Percentiles rank a stretch among this genome's conserved stretches.
These are phyloP conservation scores for Lecanicillium sp. DNA, from an alignment of 2,329 filamentous ascomycete genomes.

Conservation along the genomic window DNA sequence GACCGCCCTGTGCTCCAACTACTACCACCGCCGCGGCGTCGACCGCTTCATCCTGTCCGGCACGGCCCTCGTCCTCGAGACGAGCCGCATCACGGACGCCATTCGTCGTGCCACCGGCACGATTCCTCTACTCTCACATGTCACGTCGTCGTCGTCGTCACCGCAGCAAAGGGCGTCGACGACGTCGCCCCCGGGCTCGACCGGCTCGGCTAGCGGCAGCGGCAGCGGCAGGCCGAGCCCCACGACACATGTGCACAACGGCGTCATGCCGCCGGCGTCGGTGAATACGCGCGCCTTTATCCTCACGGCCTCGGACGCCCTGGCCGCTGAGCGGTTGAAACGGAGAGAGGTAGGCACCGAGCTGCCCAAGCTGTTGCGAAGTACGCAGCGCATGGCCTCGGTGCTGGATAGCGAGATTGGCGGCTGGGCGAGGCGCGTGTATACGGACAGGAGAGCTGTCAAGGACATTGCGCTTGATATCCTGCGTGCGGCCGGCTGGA, in stretches of 20 bases:
- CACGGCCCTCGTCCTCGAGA: constrained; percentile 7
- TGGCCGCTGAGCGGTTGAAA: constrained; percentile 4
- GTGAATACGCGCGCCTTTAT: constrained; percentile 7
- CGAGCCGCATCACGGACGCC: constrained; percentile 6
- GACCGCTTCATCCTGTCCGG: constrained; percentile 9
- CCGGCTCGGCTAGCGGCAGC: neutral
- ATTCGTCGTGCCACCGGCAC: constrained; percentile 7
- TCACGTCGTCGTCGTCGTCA: constrained; percentile 1
- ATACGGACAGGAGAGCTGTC: constrained; percentile 8
- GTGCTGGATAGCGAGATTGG: constrained; percentile 9
- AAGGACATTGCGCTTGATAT: constrained; percentile 8
- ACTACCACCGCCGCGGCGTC: constrained; percentile 11
- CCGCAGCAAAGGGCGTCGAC: neutral
- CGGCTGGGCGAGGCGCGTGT: constrained; percentile 8
- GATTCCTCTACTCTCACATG: constrained; percentile 3
- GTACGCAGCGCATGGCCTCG: constrained; percentile 6
- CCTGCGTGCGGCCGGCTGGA: constrained; percentile 8
- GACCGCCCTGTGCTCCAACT: constrained; percentile 8
- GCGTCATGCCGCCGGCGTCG: constrained; percentile 8
- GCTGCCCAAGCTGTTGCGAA: constrained; percentile 6
- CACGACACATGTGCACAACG: neutral
- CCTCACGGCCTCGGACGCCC: constrained; percentile 6
- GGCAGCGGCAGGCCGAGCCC: neutral
- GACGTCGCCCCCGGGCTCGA: neutral
- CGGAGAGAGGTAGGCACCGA: constrained; percentile 9